These are phyloP conservation scores for Apiospora hydei DNA, from an alignment of 2,329 filamentous ascomycete species.

Conservation along the genomic window DNA sequence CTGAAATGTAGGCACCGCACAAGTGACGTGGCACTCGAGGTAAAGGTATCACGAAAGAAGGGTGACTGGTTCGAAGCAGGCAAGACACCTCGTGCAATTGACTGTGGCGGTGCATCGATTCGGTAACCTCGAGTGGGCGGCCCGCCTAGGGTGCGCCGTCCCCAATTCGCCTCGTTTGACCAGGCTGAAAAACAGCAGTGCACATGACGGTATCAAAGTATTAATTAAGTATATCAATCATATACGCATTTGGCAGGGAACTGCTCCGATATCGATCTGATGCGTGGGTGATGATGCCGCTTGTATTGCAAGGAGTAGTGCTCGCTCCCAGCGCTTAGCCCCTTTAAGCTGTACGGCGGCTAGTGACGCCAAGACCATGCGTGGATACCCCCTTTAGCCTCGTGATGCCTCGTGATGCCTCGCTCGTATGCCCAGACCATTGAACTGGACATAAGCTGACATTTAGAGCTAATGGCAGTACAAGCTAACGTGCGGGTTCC, in stretches of 20 bases:
- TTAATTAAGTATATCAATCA: not conserved
- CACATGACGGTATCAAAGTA: not conserved
- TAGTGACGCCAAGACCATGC: not conserved
- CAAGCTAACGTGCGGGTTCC: not conserved
- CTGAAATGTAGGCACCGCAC: not conserved
- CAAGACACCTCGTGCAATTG: not conserved
- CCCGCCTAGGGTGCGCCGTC: not conserved
- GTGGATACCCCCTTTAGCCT: not conserved
- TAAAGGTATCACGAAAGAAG: not conserved
- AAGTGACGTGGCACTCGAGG: not conserved
- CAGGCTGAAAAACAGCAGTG: no score
- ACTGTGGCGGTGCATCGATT: not conserved
- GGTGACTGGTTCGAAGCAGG: not conserved
- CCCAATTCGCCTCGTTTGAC: not conserved
- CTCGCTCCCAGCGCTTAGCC: not conserved
- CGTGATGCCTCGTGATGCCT: not conserved
- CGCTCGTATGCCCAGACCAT: not conserved
- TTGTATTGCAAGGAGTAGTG: not conserved
- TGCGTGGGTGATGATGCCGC: not conserved
- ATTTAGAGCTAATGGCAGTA: no score
- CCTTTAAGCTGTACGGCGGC: slow-evolving; percentile 9
- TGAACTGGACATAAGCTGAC: not conserved
- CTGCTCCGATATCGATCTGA: not conserved
- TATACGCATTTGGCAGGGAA: not conserved
- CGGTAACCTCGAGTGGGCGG: not conserved